These are phyloP conservation scores for Pseudopyrenochaeta lycopersici DNA, from an alignment of 2,329 filamentous ascomycete species.

Conservation along the genomic window DNA sequence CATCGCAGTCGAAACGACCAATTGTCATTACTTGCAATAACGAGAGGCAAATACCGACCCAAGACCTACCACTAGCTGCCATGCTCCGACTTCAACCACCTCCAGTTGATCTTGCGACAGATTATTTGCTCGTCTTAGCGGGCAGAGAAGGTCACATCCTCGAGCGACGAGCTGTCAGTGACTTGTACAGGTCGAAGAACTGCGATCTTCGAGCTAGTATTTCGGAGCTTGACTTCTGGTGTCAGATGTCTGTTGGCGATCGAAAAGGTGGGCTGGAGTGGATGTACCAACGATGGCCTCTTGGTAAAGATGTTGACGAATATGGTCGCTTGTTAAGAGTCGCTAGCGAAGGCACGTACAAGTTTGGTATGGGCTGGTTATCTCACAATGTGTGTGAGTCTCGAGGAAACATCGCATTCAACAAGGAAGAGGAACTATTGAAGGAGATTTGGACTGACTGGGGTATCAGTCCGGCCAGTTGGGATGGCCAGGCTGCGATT, in stretches of 20 bases:
- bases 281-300: conserved; percentile 82
- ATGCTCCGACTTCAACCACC: conserved; percentile 80
- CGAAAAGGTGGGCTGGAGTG: conserved; percentile 88
- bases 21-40: conserved; percentile 97
- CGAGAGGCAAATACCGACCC: conserved; percentile 79
- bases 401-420: conserved; percentile 48
- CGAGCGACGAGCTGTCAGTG: conserved; percentile 69
- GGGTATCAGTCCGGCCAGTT: conserved; percentile 70
- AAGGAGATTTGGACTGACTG: conserved; percentile 74
- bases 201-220: conserved; percentile 83
- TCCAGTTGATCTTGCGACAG: conserved; percentile 72
- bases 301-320: conserved; percentile 73
- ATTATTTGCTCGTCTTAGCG: conserved; percentile 83
- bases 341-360: conserved; percentile 82
- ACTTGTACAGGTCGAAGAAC: conserved; percentile 74
- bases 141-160: conserved; percentile 90
- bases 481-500: conserved; percentile 28
- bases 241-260: conserved; percentile 93
- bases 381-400: conserved; percentile 66
- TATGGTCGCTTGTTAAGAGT: conserved; percentile 76
- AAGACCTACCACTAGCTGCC: conserved; percentile 80
- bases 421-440: conserved; percentile 69
- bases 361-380: conserved; percentile 78
- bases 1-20: conserved; percentile 85
- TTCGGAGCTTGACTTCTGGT: conserved; percentile 92